Percentiles rank a stretch among this genome's conserved stretches.
phyloP scores from a whole-genome alignment of 768 basidiomycete species.

The Rhodotorula taiwanensis region DNA sequence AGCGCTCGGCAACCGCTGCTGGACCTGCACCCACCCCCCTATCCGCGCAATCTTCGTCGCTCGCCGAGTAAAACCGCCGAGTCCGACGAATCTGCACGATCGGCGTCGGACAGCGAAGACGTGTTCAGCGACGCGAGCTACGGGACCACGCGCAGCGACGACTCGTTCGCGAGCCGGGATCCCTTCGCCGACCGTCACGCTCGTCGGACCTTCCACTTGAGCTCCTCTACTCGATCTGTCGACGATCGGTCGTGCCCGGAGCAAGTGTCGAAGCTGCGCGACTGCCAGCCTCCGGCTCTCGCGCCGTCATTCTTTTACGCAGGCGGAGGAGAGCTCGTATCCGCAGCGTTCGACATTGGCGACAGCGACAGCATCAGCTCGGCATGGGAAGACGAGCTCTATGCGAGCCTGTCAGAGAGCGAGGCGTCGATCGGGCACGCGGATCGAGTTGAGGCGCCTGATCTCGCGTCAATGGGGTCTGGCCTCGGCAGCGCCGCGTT shows the following conservation, averaged over 20 bases:
- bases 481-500: no score
- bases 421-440: no score
- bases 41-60: neutral
- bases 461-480: no score
- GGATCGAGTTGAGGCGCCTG: no score
- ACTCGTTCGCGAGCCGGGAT: neutral
- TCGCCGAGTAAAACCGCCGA: neutral
- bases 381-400: slow-evolving; percentile 18
- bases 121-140: neutral
- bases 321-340: no score
- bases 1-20: no score
- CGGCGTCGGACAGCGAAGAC: neutral
- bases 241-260: neutral
- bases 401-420: neutral
- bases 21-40: no score
- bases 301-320: neutral
- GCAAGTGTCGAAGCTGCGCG: neutral
- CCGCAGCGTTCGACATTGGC: neutral
- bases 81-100: accelerated
- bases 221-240: neutral
- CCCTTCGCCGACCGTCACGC: neutral
- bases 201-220: neutral
- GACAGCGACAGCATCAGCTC: neutral
- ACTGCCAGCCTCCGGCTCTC: neutral
- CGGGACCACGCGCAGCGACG: neutral